Percentiles rank a stretch among this genome's conserved stretches.
These are phyloP conservation scores for Phytophthora europaea DNA, from an alignment of 352 stramenopile genomes.

Conservation along the genomic window DNA sequence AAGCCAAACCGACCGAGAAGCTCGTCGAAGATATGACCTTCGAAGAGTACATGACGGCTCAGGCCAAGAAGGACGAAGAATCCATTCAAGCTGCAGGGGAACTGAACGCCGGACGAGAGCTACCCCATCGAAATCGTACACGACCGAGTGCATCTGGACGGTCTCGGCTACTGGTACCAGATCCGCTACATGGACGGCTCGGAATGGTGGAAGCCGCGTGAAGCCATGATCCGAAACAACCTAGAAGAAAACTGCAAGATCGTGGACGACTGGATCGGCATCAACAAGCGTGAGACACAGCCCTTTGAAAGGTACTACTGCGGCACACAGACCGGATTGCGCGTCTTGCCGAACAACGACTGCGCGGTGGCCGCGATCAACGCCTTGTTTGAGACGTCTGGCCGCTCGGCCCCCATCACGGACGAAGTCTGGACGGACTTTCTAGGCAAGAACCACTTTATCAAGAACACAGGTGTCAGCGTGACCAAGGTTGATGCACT, in stretches of 20 bases:
- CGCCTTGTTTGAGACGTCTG: background rate
- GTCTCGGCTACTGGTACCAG: background rate
- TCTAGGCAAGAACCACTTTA: background rate
- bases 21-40: no score
- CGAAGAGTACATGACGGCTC: no score
- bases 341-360: no score
- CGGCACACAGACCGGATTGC: background rate
- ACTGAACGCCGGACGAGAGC: background rate
- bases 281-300: background rate
- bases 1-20: no score
- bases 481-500: background rate
- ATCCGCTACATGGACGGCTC: conserved; percentile 5
- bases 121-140: conserved; percentile 3
- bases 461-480: background rate
- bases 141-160: background rate
- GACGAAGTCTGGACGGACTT: background rate
- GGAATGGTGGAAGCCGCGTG: conserved; percentile 1
- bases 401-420: background rate
- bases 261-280: background rate
- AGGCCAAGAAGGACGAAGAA: no score
- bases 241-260: conserved; percentile 7
- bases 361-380: conserved; percentile 1
- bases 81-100: no score
- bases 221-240: background rate
- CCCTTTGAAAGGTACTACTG: conserved; percentile 1